phyloP scores from a whole-genome alignment of 148 eudicot genomes.

The Vaccinium macrocarpon region DNA sequence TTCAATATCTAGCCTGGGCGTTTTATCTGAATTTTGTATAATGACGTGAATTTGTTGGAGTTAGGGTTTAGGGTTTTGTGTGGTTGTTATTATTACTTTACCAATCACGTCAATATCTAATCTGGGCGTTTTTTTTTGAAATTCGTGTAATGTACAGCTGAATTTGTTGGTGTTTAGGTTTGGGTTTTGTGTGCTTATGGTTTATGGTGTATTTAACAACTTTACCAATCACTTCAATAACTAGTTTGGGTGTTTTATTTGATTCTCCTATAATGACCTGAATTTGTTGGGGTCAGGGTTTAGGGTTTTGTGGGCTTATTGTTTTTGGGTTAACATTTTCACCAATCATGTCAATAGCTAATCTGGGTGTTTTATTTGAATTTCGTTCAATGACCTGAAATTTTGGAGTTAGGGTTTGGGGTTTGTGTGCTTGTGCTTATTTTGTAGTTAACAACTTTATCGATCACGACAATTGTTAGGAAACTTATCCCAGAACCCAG shows the following conservation, averaged over 20 bases:
- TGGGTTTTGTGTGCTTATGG: background rate
- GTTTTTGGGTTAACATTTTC: background rate
- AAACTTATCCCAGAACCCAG: too few species aligned
- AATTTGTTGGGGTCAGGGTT: background rate
- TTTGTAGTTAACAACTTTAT: background rate
- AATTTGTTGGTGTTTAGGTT: too few species aligned
- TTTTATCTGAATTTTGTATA: background rate
- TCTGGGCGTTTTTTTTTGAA: too few species aligned
- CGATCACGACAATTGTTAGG: too few species aligned
- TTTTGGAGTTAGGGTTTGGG: background rate
- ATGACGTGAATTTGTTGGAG: background rate
- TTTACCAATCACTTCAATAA: background rate
- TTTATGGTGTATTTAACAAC: background rate
- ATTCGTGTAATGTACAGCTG: too few species aligned
- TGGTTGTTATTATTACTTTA: background rate
- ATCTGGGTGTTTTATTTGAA: background rate
- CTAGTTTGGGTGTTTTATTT: background rate
- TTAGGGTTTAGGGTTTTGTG: conserved; percentile 12
- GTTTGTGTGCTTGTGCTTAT: background rate
- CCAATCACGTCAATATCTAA: too few species aligned
- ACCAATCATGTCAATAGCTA: background rate
- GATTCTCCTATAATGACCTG: background rate
- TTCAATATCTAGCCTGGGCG: background rate
- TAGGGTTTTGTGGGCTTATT: conserved; percentile 6
- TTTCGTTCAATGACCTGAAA: background rate